phyloP scores from a whole-genome alignment of 2,329 filamentous ascomycete species.

The Podosphaera leucotricha region DNA sequence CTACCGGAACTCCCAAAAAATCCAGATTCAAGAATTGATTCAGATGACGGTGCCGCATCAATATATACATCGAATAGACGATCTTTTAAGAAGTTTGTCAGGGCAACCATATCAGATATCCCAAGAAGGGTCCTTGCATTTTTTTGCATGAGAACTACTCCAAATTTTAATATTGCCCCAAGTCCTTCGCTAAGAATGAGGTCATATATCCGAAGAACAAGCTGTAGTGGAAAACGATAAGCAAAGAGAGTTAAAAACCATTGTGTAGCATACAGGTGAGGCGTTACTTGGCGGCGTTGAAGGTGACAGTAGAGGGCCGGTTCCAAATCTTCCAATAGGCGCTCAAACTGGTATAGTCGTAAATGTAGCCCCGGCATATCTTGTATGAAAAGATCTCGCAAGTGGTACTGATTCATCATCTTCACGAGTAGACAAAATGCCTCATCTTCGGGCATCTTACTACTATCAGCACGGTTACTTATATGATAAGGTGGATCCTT shows the following conservation, averaged over 20 bases:
- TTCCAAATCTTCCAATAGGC: slow-evolving; percentile 78
- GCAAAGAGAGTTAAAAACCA: slow-evolving; percentile 99
- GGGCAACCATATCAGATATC: slow-evolving; percentile 75
- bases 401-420: slow-evolving; percentile 87
- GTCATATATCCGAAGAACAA: slow-evolving; percentile 92
- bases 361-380: slow-evolving; percentile 94
- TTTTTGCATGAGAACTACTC: slow-evolving; percentile 88
- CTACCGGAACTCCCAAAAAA: slow-evolving; percentile 87
- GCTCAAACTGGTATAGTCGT: slow-evolving; percentile 84
- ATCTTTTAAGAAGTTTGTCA: slow-evolving; percentile 83
- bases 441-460: slow-evolving; percentile 83
- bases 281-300: slow-evolving; percentile 62
- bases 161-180: slow-evolving; percentile 82
- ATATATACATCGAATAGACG: slow-evolving; percentile 93
- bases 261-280: slow-evolving; percentile 88
- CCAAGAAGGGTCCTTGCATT: slow-evolving; percentile 55
- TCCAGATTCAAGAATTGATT: slow-evolving; percentile 78
- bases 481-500: slow-evolving; percentile 16
- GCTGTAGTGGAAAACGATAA: slow-evolving; percentile 86
- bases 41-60: slow-evolving; percentile 77
- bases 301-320: slow-evolving; percentile 90
- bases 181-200: slow-evolving; percentile 83
- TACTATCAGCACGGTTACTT: slow-evolving; percentile 8
- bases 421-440: slow-evolving; percentile 83
- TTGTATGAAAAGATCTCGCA: slow-evolving; percentile 79